phyloP scores from a whole-genome alignment of 208 protist genomes.

The Leishmania major region DNA sequence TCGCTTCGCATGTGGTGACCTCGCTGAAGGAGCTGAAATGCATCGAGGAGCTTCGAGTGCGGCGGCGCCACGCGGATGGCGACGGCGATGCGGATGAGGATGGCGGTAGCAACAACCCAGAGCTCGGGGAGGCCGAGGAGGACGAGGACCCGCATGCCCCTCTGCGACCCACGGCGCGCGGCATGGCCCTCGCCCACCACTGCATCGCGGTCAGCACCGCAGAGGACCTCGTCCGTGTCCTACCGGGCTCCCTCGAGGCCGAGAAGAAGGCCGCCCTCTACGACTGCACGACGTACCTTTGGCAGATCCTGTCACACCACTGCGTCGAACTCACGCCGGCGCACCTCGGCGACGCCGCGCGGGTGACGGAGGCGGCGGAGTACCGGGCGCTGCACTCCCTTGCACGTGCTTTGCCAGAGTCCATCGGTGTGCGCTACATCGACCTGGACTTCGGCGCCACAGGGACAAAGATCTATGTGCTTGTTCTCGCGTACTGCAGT shows the following conservation, averaged over 20 bases:
- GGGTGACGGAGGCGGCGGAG: constrained; percentile 58
- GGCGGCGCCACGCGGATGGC: background rate
- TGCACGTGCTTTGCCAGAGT: constrained; percentile 59
- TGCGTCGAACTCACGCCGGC: constrained; percentile 61
- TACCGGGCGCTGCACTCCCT: constrained; percentile 64
- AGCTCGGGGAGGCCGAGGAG: constrained; percentile 28
- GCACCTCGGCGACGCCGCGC: constrained; percentile 67
- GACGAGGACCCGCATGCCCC: constrained; percentile 53
- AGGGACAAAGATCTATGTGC: constrained; percentile 70
- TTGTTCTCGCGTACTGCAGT: constrained; percentile 74
- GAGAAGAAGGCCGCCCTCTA: constrained; percentile 26
- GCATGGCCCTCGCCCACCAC: constrained; percentile 63
- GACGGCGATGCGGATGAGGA: constrained; percentile 2
- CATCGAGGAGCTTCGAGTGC: constrained; percentile 33
- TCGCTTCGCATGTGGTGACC: constrained; percentile 62
- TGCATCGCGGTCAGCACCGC: constrained; percentile 62
- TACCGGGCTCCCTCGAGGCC: constrained; percentile 19
- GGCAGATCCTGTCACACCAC: constrained; percentile 42
- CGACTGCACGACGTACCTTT: constrained; percentile 43
- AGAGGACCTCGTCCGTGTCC: constrained; percentile 43
- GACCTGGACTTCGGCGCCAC: constrained; percentile 64
- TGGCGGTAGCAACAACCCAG: background rate
- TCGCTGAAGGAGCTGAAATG: constrained; percentile 55
- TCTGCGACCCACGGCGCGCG: constrained; percentile 57
- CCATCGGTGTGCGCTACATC: constrained; percentile 53